Evolutionary conservation across 2,329 filamentous ascomycete genomes (phyloP).

Genomic region (Tolypocladium ovalisporum): DNA sequence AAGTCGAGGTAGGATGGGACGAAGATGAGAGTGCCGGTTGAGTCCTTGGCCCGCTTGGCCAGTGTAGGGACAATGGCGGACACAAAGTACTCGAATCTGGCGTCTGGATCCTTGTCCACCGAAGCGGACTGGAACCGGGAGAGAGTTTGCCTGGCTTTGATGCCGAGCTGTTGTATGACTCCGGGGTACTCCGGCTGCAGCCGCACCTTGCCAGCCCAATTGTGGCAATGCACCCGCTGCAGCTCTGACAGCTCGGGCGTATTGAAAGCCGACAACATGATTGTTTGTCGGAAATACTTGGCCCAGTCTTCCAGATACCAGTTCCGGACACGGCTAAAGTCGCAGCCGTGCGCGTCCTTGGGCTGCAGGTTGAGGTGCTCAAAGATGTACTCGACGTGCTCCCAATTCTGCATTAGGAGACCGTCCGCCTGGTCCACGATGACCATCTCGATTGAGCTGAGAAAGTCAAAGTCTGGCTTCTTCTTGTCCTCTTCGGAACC

Average conservation of each 20-base stretch:
- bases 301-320: slow-evolving; percentile 93
- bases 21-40: slow-evolving; percentile 69
- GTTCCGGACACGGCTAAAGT: slow-evolving; percentile 78
- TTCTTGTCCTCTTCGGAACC: slow-evolving; percentile 58
- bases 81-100: slow-evolving; percentile 84
- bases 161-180: slow-evolving; percentile 60
- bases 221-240: slow-evolving; percentile 64
- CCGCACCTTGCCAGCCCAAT: slow-evolving; percentile 70
- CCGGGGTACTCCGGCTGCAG: slow-evolving; percentile 59
- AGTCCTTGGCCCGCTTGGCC: slow-evolving; percentile 53
- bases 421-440: slow-evolving; percentile 89
- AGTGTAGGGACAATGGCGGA: slow-evolving; percentile 69
- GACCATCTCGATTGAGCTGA: slow-evolving; percentile 86
- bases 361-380: slow-evolving; percentile 86
- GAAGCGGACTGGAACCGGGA: slow-evolving; percentile 67
- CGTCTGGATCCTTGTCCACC: slow-evolving; percentile 69
- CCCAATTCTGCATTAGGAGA: slow-evolving; percentile 96
- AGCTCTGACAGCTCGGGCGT: slow-evolving; percentile 81
- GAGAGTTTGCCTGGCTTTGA: slow-evolving; percentile 78
- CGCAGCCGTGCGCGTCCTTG: slow-evolving; percentile 79
- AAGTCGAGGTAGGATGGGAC: slow-evolving; percentile 94
- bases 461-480: slow-evolving; percentile 71
- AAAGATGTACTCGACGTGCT: slow-evolving; percentile 87
- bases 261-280: slow-evolving; percentile 71
- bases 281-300: slow-evolving; percentile 70